These are phyloP conservation scores for Trametes punicea DNA, from an alignment of 768 basidiomycete genomes.

Conservation along the genomic window DNA sequence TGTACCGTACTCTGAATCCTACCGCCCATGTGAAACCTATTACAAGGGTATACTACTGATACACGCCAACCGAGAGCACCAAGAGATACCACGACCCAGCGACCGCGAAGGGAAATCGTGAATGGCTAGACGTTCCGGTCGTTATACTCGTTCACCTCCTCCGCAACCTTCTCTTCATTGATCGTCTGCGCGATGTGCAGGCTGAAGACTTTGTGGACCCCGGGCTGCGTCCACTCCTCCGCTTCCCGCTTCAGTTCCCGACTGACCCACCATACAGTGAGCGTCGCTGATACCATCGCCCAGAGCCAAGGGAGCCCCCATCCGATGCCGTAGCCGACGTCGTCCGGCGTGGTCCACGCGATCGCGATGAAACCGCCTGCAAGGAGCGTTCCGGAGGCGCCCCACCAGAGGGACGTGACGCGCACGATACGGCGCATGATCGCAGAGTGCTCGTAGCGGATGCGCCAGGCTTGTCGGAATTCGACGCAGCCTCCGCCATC, in stretches of 20 bases:
- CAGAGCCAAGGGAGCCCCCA: conserved; percentile 33
- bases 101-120: neutral
- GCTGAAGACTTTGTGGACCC: conserved; percentile 14
- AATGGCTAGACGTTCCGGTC: conserved; percentile 3
- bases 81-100: neutral
- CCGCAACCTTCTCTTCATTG: conserved; percentile 15
- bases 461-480: conserved; percentile 33
- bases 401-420: conserved; percentile 25
- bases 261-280: conserved; percentile 19
- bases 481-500: conserved; percentile 31
- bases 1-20: no score
- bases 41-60: no score
- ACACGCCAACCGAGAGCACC: neutral
- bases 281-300: conserved; percentile 22
- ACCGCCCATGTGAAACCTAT: no score
- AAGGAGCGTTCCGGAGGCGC: conserved; percentile 21
- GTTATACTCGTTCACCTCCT: conserved; percentile 8
- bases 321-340: conserved; percentile 28
- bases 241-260: conserved; percentile 16
- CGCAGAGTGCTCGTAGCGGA: conserved; percentile 28
- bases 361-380: conserved; percentile 24
- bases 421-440: conserved; percentile 30
- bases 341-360: conserved; percentile 26
- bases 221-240: conserved; percentile 12
- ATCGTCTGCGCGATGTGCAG: conserved; percentile 15